Evolutionary conservation across 1,284 basidiomycete species (phyloP).

Genomic region (Boletus semigastroideus): DNA sequence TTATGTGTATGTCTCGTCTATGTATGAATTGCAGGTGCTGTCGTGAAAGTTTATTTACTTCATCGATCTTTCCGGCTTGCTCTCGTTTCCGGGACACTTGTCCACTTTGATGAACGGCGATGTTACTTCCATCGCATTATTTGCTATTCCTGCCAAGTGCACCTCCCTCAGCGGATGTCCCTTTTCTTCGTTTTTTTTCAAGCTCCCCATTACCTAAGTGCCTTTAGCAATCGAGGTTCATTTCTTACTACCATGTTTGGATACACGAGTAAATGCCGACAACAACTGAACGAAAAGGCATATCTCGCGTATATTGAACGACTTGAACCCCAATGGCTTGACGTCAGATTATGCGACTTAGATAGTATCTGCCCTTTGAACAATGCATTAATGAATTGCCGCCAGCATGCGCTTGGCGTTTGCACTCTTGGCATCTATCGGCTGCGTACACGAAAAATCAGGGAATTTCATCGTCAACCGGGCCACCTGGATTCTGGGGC

Average conservation of each 20-base stretch:
- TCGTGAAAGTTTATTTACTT: neutral
- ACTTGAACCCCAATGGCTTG: too few relatives aligned
- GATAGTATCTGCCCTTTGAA: too few relatives aligned
- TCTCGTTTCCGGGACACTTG: neutral
- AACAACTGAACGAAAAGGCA: neutral
- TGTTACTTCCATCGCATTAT: neutral
- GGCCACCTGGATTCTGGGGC: too few relatives aligned
- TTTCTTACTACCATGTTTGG: neutral
- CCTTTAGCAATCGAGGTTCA: too few relatives aligned
- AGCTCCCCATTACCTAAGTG: neutral
- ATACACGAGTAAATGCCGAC: neutral
- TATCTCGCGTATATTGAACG: neutral
- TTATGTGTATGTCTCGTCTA: slow-evolving; percentile 1
- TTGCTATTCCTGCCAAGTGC: too few relatives aligned
- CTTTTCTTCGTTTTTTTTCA: neutral
- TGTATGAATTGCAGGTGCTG: neutral
- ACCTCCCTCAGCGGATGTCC: neutral
- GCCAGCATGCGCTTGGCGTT: too few relatives aligned
- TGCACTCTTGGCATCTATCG: neutral
- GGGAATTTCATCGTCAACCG: neutral
- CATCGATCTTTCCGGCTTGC: too few relatives aligned
- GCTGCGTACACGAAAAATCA: neutral
- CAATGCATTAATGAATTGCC: too few relatives aligned
- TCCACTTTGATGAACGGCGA: neutral
- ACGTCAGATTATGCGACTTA: too few relatives aligned